phyloP scores from a whole-genome alignment of 306 rosid genomes.

The Prosopis cineraria region DNA sequence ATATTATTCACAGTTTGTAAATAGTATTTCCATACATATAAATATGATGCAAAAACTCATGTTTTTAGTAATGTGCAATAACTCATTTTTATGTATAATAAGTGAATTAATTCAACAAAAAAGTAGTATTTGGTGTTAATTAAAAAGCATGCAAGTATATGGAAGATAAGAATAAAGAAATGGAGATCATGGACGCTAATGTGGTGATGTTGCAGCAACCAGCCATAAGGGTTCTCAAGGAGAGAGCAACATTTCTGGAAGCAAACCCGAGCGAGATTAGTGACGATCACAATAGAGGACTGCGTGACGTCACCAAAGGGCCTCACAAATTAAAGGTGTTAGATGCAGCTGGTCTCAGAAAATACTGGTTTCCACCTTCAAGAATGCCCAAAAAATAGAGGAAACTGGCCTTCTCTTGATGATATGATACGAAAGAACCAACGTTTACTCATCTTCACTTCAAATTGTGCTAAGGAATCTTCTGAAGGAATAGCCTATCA shows the following conservation, averaged over 20 bases:
- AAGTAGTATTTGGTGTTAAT: no score
- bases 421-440: constrained; percentile 76
- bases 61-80: no score
- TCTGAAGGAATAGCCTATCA: constrained; percentile 87
- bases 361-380: constrained; percentile 84
- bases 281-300: constrained; percentile 82
- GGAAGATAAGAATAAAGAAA: no score
- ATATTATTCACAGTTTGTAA: no score
- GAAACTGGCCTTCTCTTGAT: constrained; percentile 76
- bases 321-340: constrained; percentile 79
- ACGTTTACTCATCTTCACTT: constrained; percentile 82
- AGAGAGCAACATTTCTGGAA: constrained; percentile 67
- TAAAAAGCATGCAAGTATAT: no score
- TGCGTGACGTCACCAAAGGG: constrained; percentile 84
- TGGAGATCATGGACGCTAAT: no score
- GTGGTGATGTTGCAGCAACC: constrained; percentile 59
- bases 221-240: constrained; percentile 73
- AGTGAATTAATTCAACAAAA: no score
- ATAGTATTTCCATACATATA: no score
- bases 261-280: constrained; percentile 84
- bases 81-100: no score
- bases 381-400: constrained; percentile 86
- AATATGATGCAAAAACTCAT: no score
- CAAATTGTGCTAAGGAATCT: constrained; percentile 66
- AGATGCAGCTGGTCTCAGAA: constrained; percentile 78